Evolutionary conservation across 2,329 filamentous ascomycete species (phyloP).

Genomic region (Fusarium heterosporum): DNA sequence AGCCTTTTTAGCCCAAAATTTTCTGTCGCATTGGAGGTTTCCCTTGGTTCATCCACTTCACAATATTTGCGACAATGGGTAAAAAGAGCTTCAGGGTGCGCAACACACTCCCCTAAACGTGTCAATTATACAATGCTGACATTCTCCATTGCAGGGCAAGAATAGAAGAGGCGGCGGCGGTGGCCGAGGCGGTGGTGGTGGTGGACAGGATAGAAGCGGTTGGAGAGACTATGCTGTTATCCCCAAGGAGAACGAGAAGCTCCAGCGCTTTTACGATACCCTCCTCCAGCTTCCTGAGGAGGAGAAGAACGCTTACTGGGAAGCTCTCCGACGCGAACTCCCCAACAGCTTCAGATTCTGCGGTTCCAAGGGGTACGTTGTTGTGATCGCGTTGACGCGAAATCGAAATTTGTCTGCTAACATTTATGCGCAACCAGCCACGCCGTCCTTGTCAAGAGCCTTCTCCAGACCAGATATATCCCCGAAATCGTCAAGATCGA

Average conservation of each 20-base stretch:
- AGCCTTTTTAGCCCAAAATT: slow-evolving; percentile 43
- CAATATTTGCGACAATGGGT: slow-evolving; percentile 51
- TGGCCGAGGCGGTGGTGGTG: slow-evolving; percentile 49
- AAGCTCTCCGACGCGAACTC: slow-evolving; percentile 81
- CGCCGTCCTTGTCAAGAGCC: slow-evolving; percentile 90
- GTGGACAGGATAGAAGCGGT: slow-evolving; percentile 35
- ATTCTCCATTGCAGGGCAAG: slow-evolving; percentile 49
- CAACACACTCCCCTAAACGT: not conserved
- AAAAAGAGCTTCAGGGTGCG: slow-evolving; percentile 54
- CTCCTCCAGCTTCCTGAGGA: slow-evolving; percentile 80
- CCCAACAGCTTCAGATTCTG: slow-evolving; percentile 99
- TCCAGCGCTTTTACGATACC: slow-evolving; percentile 88
- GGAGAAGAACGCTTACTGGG: slow-evolving; percentile 87
- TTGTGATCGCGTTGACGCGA: slow-evolving; percentile 5
- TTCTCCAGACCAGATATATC: slow-evolving; percentile 88
- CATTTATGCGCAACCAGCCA: slow-evolving; percentile 66
- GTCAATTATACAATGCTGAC: slow-evolving; percentile 41
- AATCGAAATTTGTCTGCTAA: slow-evolving; percentile 30
- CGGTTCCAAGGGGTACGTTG: slow-evolving; percentile 83
- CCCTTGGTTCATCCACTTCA: slow-evolving; percentile 30
- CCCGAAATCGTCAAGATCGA: slow-evolving; percentile 89
- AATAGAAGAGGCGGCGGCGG: slow-evolving; percentile 53
- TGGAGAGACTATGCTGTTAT: slow-evolving; percentile 60
- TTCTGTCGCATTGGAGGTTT: slow-evolving; percentile 42
- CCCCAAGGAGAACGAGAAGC: slow-evolving; percentile 82